Base-by-base conservation (phyloP, 805 yeast species). In the Lipomyces spencermartinsiae region DNA sequence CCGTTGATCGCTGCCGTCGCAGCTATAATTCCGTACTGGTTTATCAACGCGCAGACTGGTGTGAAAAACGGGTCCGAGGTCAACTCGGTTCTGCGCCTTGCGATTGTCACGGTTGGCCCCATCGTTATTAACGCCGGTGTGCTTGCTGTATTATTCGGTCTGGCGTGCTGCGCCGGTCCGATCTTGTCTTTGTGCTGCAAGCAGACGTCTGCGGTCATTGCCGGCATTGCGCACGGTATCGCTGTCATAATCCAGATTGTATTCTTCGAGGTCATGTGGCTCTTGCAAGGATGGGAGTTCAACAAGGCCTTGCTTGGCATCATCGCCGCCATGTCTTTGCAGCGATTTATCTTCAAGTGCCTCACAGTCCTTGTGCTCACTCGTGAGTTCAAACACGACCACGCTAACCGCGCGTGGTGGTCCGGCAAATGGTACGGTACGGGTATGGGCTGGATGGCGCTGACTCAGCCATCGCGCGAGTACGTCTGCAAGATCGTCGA, bases 361-460 rank as follows among this genome's bases (percentile, higher is more conserved):
- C 83, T 95, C 84, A 91, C 97, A 10, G 83, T 89, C 63, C 80
- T 87, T 73, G 82, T 89, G 80, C 84, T 96, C 78, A 92, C 98
- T 63, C 89, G 99, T 84, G 99, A 95, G 83, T 93, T 93, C 85
- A 92, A 92, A 88, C 91, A 91, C 76, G 98, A 94, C 81, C 92
- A 89, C 78, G 84, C 98, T 49, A 95, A 95, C 83, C 90, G 97
- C 75, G 98, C 99, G 35, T 95, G 97, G 96, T 95, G 99, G 99
- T 91, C 97, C 67, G 99, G 99, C 85, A 93, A 93, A 82, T 95
- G 99, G 99, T 93, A 93, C 80, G 95, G 97, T 68, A 84, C 91
- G 69, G 95, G 97, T 77, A 82, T 94, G 80, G 99, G 98, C 68
- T 88, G 89, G 87, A 87, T 89, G 86, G 97, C 98, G 25, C 86